Evolutionary conservation across 2,329 filamentous ascomycete species (phyloP).

Genomic region (Amylocarpus encephaloides): DNA sequence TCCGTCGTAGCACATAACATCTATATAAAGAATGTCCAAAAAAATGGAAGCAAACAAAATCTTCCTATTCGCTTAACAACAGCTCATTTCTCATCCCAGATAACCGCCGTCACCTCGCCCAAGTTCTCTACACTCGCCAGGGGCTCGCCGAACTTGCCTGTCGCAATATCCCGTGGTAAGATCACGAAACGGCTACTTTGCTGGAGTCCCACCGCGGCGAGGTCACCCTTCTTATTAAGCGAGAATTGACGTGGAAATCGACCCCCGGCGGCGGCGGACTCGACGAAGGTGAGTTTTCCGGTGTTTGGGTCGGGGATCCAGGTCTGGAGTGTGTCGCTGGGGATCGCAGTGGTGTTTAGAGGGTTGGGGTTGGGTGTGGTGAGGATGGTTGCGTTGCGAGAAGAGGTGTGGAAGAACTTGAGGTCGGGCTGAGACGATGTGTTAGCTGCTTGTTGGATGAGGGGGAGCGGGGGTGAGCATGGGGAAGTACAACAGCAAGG

Average conservation of each 20-base stretch:
- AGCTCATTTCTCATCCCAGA: constrained; percentile 24
- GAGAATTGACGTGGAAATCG: constrained; percentile 41
- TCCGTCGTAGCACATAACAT: no score
- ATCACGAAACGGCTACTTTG: constrained; percentile 37
- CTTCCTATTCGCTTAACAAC: no score
- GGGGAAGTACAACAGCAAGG: no score
- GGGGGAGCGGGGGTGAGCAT: background rate
- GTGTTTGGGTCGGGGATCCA: constrained; percentile 48
- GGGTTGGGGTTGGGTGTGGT: constrained; percentile 41
- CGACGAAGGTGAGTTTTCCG: constrained; percentile 37
- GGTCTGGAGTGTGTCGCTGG: constrained; percentile 59
- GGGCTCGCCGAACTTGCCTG: constrained; percentile 35
- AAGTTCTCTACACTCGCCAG: constrained; percentile 21
- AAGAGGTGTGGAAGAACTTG: constrained; percentile 60
- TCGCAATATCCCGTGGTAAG: constrained; percentile 35
- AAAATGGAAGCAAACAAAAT: no score
- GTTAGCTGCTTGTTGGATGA: constrained; percentile 2
- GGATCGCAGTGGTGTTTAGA: constrained; percentile 38
- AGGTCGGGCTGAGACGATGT: constrained; percentile 43
- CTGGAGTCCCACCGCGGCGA: constrained; percentile 42
- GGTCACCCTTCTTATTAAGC: constrained; percentile 38
- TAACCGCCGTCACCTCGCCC: constrained; percentile 26
- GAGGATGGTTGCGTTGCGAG: constrained; percentile 56
- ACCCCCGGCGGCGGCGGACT: constrained; percentile 41
- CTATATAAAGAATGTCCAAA: no score